phyloP scores from a whole-genome alignment of 2,329 filamentous ascomycete species.

The Colletotrichum camelliae region DNA sequence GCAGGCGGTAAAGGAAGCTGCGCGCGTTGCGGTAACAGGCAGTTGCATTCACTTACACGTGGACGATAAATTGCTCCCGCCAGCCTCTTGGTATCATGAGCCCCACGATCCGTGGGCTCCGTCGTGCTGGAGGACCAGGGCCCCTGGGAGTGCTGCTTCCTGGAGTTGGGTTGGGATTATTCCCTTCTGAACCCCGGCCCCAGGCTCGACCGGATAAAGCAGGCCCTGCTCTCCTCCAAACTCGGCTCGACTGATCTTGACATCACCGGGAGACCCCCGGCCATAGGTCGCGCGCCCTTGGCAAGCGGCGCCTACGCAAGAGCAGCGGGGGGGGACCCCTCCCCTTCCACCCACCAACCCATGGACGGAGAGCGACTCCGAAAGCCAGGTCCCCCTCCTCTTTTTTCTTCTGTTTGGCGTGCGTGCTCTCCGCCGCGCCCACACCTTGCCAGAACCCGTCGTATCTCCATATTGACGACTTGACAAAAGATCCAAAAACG shows the following conservation, averaged over 20 bases:
- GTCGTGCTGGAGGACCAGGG: not conserved
- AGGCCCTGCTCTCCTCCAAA: not conserved
- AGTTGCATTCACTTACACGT: constrained; percentile 10
- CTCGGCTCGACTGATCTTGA: constrained; percentile 18
- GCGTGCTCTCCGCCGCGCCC: not conserved
- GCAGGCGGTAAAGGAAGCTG: not conserved
- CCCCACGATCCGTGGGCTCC: constrained; percentile 7
- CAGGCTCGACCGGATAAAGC: constrained; percentile 1
- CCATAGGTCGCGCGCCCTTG: not conserved
- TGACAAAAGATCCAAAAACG: constrained; percentile 6
- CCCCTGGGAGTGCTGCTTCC: not conserved
- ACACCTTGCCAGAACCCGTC: not conserved
- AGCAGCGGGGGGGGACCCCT: not conserved
- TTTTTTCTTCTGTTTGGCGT: not conserved
- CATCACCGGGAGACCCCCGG: constrained; percentile 11
- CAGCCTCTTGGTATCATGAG: not conserved
- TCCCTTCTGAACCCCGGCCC: not conserved
- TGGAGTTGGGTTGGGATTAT: not conserved
- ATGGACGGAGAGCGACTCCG: constrained; percentile 13
- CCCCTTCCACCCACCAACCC: not conserved
- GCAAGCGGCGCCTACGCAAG: constrained; percentile 8
- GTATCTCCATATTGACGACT: constrained; percentile 9
- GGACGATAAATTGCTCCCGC: constrained; percentile 11
- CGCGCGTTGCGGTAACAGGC: not conserved
- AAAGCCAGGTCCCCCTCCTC: not conserved